These are phyloP conservation scores for Cyclotella atomus DNA, from an alignment of 108 stramenopile species.

Conservation along the genomic window DNA sequence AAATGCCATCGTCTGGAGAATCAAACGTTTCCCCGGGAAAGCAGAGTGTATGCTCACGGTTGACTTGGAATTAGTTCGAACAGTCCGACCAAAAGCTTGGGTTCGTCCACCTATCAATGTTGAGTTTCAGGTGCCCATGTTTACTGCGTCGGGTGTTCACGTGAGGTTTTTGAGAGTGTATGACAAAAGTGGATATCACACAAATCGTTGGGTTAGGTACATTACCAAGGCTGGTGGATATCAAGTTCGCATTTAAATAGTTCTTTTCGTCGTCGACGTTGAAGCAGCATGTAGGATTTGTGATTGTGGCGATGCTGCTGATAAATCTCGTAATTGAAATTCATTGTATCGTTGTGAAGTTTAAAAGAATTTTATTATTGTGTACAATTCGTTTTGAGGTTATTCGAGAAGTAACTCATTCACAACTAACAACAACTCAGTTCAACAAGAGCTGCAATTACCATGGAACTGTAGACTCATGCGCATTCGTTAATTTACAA, in stretches of 20 bases:
- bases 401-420: no score
- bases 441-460: no score
- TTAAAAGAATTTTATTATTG: no score
- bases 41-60: conserved; percentile 93
- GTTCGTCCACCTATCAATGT: conserved; percentile 94
- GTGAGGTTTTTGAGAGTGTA: conserved; percentile 97
- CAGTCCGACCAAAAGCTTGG: conserved; percentile 95
- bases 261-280: no score
- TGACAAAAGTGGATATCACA: conserved; percentile 97
- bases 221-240: conserved; percentile 97
- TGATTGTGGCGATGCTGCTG: neutral
- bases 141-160: conserved; percentile 96
- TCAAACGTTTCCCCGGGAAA: conserved; percentile 95
- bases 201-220: conserved; percentile 98
- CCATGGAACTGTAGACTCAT: no score
- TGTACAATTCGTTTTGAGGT: no score
- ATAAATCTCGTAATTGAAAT: neutral
- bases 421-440: no score
- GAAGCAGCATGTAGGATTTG: no score
- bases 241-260: conserved; percentile 92
- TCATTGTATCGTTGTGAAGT: no score
- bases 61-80: conserved; percentile 95
- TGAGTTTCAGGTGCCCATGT: conserved; percentile 99
- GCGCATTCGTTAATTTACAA: no score
- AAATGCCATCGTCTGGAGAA: conserved; percentile 97